phyloP scores from a whole-genome alignment of 805 yeast species.

The Yarrowia sp. region DNA sequence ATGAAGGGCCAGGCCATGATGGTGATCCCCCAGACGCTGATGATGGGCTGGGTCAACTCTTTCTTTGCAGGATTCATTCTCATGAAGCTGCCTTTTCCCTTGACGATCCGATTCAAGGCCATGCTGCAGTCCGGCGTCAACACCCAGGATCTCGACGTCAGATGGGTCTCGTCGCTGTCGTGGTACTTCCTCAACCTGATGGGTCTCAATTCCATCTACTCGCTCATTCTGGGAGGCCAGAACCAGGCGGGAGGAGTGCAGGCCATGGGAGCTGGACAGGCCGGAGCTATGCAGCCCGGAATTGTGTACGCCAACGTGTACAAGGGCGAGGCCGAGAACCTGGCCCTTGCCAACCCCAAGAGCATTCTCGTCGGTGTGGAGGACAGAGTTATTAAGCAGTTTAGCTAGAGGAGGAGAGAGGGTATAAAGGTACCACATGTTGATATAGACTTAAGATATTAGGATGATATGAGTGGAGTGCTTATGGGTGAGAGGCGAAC shows the following conservation, averaged over 20 bases:
- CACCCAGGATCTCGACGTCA: constrained; percentile 83
- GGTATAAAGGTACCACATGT: no score
- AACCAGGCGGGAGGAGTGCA: constrained; percentile 48
- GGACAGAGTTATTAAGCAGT: constrained; percentile 54
- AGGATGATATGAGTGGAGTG: no score
- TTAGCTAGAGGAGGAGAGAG: neutral
- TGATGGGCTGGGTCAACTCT: constrained; percentile 95
- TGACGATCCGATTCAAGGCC: constrained; percentile 86
- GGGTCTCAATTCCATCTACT: constrained; percentile 81
- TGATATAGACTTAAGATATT: no score
- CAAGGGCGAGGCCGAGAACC: constrained; percentile 73
- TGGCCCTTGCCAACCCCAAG: constrained; percentile 67
- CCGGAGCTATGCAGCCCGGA: constrained; percentile 57
- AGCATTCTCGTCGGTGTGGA: constrained; percentile 67
- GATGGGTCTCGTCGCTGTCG: constrained; percentile 92
- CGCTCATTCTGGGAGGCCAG: constrained; percentile 64
- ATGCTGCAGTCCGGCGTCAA: constrained; percentile 89
- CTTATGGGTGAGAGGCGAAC: no score
- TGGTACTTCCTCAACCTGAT: constrained; percentile 92
- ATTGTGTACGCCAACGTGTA: constrained; percentile 64
- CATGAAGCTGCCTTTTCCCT: constrained; percentile 88
- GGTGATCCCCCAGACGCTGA: constrained; percentile 87
- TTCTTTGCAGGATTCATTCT: constrained; percentile 91
- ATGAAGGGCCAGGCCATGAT: constrained; percentile 82
- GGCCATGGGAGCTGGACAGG: constrained; percentile 46